These are phyloP conservation scores for Paraglomus occultum DNA, from an alignment of 192 early-diverging fungal genomes.

Conservation along the genomic window DNA sequence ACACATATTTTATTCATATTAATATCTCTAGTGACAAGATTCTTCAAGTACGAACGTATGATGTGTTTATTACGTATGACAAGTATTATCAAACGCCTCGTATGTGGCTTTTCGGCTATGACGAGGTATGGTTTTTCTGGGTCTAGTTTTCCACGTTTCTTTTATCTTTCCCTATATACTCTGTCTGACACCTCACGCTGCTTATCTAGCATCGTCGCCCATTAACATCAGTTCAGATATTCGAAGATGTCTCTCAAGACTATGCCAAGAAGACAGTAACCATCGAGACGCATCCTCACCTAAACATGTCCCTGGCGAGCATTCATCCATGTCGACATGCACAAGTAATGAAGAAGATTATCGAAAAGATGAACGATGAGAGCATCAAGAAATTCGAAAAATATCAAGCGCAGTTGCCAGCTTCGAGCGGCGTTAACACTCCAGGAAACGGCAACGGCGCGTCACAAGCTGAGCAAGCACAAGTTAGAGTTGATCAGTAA, in stretches of 20 bases:
- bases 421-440: background rate
- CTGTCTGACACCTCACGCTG: background rate
- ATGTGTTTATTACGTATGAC: constrained; percentile 99
- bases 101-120: constrained; percentile 97
- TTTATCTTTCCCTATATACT: background rate
- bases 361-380: constrained; percentile 75
- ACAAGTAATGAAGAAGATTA: constrained; percentile 95
- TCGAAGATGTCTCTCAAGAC: constrained; percentile 97
- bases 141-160: background rate
- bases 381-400: constrained; percentile 59
- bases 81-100: constrained; percentile 99
- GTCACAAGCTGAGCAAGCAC: constrained; percentile 27
- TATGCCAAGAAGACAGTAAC: constrained; percentile 99
- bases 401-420: background rate
- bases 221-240: constrained; percentile 86
- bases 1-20: background rate
- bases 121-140: constrained; percentile 63
- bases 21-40: constrained; percentile 68
- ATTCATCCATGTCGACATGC: constrained; percentile 99
- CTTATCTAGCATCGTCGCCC: constrained; percentile 64
- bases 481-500: constrained; percentile 89
- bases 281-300: constrained; percentile 94
- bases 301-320: constrained; percentile 80
- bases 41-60: constrained; percentile 90
- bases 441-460: background rate